Evolutionary conservation across 768 basidiomycete species (phyloP), one percentile per base, ranked within the genome.

Genomic region (Kwoniella botswanensis): DNA sequence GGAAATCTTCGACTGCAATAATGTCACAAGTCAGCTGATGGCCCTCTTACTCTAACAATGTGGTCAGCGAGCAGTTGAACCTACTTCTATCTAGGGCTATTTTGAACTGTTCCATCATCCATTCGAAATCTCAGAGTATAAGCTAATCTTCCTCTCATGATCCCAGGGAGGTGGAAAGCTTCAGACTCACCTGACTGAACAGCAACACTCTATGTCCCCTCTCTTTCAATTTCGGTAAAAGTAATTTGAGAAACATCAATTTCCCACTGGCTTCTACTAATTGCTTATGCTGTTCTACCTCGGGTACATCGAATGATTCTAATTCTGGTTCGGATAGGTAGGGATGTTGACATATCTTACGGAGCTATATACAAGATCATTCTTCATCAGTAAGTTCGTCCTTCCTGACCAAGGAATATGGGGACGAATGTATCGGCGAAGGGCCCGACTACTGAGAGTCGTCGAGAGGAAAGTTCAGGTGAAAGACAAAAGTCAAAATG

Each of bases 181-280:
- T 13, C 12, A 50, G 29, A 69, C 70, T 63, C 72, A 93, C 94
- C 86, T 96, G 94, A 81, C 93, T 94, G 83, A 98, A 98, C 3
- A 98, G 84, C 26, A 98, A 86, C 41, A 98, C 89, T 26, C 95
- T 90, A 85, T 97, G 94, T 0, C 93, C 93, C 57, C 90, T 89
- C 62, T 89, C 88, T 75, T 90, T 91, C 53, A 98, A 86, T 82
- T 92, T 93, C 1, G 93, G 93, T 35, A 98, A 85, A 65, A 97
- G 83, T 41, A 86, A 83, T 79, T 89, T 92, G 42, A 98, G 86
- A 58, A 97, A 86, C 24, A 88, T 88, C 60, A 98, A 85, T 83
- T 98, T 96, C n/a, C 90, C 88, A 80, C 92, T 94, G 5, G 89
- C 93, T 57, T 90, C 90, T 55, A 94, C 89, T 44, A 97, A 84